These are phyloP conservation scores for Nissolia schottii DNA, from an alignment of 306 rosid genomes.

Conservation along the genomic window DNA sequence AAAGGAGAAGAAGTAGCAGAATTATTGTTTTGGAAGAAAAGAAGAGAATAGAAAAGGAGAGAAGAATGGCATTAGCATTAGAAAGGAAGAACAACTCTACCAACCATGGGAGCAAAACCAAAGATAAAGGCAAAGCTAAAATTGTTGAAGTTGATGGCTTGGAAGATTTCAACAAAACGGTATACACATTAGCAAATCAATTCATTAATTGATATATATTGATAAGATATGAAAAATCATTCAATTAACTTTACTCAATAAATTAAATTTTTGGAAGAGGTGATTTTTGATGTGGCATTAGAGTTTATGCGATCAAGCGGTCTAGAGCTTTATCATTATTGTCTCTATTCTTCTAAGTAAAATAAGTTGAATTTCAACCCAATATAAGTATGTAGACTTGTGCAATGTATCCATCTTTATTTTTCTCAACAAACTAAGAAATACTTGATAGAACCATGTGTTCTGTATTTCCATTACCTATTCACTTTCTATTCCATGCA, in stretches of 20 bases:
- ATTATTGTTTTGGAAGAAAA: constrained; percentile 28
- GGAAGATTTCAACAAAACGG: background rate
- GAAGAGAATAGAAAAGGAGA: constrained; percentile 2
- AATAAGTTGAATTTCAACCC: no score
- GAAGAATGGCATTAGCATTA: background rate
- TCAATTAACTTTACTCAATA: no score
- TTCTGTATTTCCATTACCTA: background rate
- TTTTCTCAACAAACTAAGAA: no score
- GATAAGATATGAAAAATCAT: no score
- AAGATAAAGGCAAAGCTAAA: constrained; percentile 8
- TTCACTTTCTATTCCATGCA: background rate
- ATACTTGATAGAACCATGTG: background rate
- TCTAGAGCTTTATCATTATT: no score
- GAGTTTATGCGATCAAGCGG: no score
- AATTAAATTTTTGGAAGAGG: no score
- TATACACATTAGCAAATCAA: background rate
- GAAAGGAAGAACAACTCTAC: background rate
- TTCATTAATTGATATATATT: no score
- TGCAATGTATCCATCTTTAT: no score
- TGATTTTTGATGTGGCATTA: no score
- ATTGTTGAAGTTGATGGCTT: background rate
- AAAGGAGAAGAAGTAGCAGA: constrained; percentile 31
- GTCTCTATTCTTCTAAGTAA: no score
- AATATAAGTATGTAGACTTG: no score
- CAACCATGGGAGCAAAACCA: background rate